Base-by-base conservation (phyloP, 208 protist species). In the Trypanosoma vivax region DNA sequence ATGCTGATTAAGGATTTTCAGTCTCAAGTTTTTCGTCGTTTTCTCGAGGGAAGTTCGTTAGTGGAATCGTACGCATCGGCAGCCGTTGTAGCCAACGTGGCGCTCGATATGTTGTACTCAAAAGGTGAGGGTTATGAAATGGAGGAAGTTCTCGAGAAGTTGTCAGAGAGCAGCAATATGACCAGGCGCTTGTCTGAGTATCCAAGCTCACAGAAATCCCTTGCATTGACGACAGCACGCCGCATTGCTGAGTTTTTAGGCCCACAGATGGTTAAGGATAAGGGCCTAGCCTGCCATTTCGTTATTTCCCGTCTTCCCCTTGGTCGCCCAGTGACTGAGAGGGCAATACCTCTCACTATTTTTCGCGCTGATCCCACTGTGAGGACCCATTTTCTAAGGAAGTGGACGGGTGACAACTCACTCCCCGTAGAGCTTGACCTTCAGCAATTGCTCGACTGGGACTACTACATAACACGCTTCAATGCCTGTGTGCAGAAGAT, bases 1-100 rank as follows among this genome's bases (percentile, higher is more conserved):
- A 90, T 98, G 76, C 72, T 99, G 18, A 97, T 99, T 74, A 99
- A 99, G 63, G 81, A 98, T 40, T 99, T 99, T 73, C 98, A 99
- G 73, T 83, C 81, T 7, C 71, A 98, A 48, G 83, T 98, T 1
- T 99, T 99, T 79, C 50, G 78, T 28, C 58, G 74, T 7, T 99
- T 99, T 57, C 79, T 99, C 5, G 77, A 97, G 13, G 98, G 98
- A n/a, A 73, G 33, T 9, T 93, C 79, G 6, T 75, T 99, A 6
- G 65, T 93, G 16, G 94, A 98, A 50, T 94, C 96, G 41, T 99
- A 99, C 84, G 70, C 65, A 1, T 82, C 82, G 0, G 98, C 99
- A 6, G 97, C 84, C 3, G 70, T 83, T 2, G 92, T 99, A 18
- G 97, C 98, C 11, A 90, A 99, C 71, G 56, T 82, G 24, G 98